Base-by-base conservation (phyloP, 768 basidiomycete genomes). In the Lentinula raphanica region DNA sequence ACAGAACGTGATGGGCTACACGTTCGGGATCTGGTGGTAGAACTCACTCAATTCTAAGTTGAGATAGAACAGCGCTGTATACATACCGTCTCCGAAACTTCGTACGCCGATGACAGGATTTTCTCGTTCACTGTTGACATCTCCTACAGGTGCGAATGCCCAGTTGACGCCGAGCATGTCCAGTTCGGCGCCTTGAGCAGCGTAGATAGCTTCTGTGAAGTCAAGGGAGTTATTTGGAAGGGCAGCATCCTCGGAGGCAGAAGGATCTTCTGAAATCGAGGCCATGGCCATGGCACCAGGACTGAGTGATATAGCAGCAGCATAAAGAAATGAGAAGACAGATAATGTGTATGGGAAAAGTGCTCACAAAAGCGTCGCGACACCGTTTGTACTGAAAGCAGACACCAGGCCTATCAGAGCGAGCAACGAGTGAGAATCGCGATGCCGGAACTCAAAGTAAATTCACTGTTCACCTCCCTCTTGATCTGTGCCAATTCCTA, bases 61-160 rank as follows among this genome's bases (percentile, higher is more conserved):
- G 13, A 23, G 25, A 27, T 19, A 15, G 8, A 8, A 3, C 1
- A 17, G 7, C n/a, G n/a, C n/a, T n/a, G 3, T 36, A 48, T n/a
- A 63, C 73, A 45, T 63, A 86, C 87, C 80, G 61, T 87, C 86
- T 1, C 87, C 84, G 57, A 85, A 89, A 8, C 86, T 87, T 31
- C 88, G 77, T 0, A 89, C 85, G 27, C 87, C 86, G 44, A 90
- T 90, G 27, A 88, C 85, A 9, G 87, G 87, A 65, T 90, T 88
- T 42, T 76, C 71, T 13, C 78, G 74, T 65, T 90, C 83, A n/a
- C 79, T 83, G 64, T 89, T 90, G 48, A 90, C 80, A 64, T 90
- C 87, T 9, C 81, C 86, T 5, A 88, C 85, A 0, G 87, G 88
- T 63, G 84, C 83, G 60, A 80, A 88, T 7, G 74, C 80, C 87